Percentiles rank a stretch among this genome's conserved stretches.
Evolutionary conservation across 306 rosid genomes (phyloP).

Genomic region (apple (Malus domestica)): ASM211411v1 NC_041797.1:1311001-1311500

Average conservation of each 20-base stretch:
- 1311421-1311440: constrained; percentile 38
- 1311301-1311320: constrained; percentile 49
- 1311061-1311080: constrained; percentile 66
- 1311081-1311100: constrained; percentile 3
- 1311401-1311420: constrained; percentile 50
- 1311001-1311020: constrained; percentile 48
- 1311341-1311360: constrained; percentile 38
- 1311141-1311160: too few species aligned
- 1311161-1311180: not conserved
- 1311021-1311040: constrained; percentile 42
- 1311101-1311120: too few species aligned
- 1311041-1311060: constrained; percentile 52
- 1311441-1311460: constrained; percentile 52
- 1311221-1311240: constrained; percentile 63
- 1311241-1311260: constrained; percentile 43
- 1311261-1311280: constrained; percentile 42
- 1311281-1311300: constrained; percentile 59
- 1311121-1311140: too few species aligned
- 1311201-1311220: constrained; percentile 59
- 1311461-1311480: constrained; percentile 50
- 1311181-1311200: constrained; percentile 61
- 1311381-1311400: constrained; percentile 59
- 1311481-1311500: constrained; percentile 7
- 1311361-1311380: constrained; percentile 35
- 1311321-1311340: constrained; percentile 59